phyloP scores from a whole-genome alignment of 441 rosid species.

The Erodium moschatum region DNA sequence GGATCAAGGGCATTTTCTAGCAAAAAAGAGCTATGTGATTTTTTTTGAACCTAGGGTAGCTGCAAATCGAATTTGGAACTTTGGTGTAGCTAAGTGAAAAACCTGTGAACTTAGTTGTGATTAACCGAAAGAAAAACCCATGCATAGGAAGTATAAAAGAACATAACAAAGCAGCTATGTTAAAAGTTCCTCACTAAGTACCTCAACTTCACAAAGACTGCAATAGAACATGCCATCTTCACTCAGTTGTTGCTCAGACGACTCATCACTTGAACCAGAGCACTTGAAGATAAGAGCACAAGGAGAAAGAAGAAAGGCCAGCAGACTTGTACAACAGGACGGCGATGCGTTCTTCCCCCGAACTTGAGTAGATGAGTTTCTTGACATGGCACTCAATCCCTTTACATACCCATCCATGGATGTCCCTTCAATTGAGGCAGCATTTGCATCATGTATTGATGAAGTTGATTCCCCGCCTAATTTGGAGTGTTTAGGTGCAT shows the following conservation, averaged over 20 bases:
- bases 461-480: conserved; percentile 53
- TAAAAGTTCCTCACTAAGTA: conserved; percentile 20
- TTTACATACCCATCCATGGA: conserved; percentile 34
- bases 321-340: conserved; percentile 27
- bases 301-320: conserved; percentile 39
- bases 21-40: too few species aligned
- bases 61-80: too few species aligned
- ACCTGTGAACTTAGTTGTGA: too few species aligned
- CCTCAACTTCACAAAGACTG: conserved; percentile 97
- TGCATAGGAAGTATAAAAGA: background rate
- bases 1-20: too few species aligned
- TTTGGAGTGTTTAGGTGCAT: conserved; percentile 42
- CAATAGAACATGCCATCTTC: conserved; percentile 99
- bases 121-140: background rate
- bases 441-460: conserved; percentile 25
- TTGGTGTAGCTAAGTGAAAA: too few species aligned
- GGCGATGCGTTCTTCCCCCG: conserved; percentile 33
- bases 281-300: conserved; percentile 59
- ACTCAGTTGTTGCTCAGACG: conserved; percentile 62
- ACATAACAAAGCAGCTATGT: background rate
- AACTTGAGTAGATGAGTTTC: conserved; percentile 22
- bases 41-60: too few species aligned
- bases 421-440: conserved; percentile 33
- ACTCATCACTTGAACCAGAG: conserved; percentile 44
- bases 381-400: conserved; percentile 8